Evolutionary conservation across 768 basidiomycete species (phyloP).

Genomic region (Mycena indigotica): DNA sequence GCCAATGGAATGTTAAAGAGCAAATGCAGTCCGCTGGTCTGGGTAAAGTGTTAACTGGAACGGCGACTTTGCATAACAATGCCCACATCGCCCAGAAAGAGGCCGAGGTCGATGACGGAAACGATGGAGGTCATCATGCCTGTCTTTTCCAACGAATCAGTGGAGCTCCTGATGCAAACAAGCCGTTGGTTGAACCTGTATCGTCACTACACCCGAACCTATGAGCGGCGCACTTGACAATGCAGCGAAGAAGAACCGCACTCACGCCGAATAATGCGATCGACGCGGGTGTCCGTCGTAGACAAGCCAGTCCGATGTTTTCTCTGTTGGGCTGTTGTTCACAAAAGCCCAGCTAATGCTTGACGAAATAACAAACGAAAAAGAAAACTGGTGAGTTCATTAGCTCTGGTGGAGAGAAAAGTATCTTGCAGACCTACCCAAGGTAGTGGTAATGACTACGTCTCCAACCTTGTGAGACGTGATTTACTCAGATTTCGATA

Average conservation of each 20-base stretch:
- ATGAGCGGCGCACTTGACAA: neutral
- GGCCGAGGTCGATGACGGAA: constrained; percentile 33
- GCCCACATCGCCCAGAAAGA: constrained; percentile 32
- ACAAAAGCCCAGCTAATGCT: no score
- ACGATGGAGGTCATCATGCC: constrained; percentile 33
- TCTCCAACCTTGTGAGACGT: constrained; percentile 24
- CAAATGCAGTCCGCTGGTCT: constrained; percentile 27
- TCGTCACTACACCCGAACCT: constrained; percentile 31
- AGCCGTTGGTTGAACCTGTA: constrained; percentile 26
- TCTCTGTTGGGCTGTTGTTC: constrained; percentile 30
- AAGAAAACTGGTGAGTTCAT: constrained; percentile 6
- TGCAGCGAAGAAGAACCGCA: neutral
- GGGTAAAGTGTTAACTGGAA: no score
- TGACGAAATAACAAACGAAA: constrained; percentile 10
- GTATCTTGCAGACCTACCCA: constrained; percentile 10
- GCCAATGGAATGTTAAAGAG: constrained; percentile 39
- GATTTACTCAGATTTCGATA: neutral
- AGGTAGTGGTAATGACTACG: constrained; percentile 28
- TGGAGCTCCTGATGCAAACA: no score
- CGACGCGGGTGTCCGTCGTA: constrained; percentile 39
- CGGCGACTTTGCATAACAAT: neutral
- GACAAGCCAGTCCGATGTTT: constrained; percentile 39
- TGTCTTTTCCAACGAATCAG: constrained; percentile 22
- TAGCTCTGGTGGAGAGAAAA: neutral
- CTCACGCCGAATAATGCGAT: constrained; percentile 38